A percentile compares a stretch with the other conserved stretches of the same genome.
phyloP scores from a whole-genome alignment of 2,329 filamentous ascomycete species.

The Tympanopsis confertula region DNA sequence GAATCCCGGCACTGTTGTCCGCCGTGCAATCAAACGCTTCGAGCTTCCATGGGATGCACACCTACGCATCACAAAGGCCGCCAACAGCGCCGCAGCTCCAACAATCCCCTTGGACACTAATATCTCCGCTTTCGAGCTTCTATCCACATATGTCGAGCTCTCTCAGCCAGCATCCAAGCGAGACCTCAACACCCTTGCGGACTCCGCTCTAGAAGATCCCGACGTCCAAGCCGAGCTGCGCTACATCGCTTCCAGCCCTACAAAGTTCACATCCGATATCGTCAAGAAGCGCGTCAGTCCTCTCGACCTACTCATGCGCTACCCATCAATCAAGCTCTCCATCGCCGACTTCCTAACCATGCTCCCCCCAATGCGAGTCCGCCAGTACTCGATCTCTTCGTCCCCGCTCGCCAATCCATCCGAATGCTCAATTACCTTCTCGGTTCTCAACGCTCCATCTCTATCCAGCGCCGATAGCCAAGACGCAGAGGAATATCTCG shows the following conservation, averaged over 20 bases:
- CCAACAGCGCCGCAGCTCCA: conserved; percentile 18
- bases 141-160: conserved; percentile 47
- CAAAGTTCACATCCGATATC: conserved; percentile 22
- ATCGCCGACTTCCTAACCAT: conserved; percentile 41
- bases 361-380: conserved; percentile 43
- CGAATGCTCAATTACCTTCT: conserved; percentile 40
- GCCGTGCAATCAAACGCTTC: conserved; percentile 41
- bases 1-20: conserved; percentile 40
- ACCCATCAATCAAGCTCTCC: conserved; percentile 32
- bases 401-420: conserved; percentile 33
- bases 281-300: conserved; percentile 32
- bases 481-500: conserved; percentile 22
- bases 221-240: conserved; percentile 9
- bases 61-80: conserved; percentile 25
- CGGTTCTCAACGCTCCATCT: conserved; percentile 36
- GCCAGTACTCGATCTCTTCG: conserved; percentile 46
- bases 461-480: conserved; percentile 15
- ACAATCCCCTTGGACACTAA: conserved; percentile 30
- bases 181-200: conserved; percentile 33
- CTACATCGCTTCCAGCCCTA: conserved; percentile 5
- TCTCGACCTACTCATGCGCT: conserved; percentile 41
- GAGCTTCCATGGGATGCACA: conserved; percentile 45
- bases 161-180: conserved; percentile 45
- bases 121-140: conserved; percentile 37
- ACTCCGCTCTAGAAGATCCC: conserved; percentile 28